These are phyloP conservation scores for Talaromyces rugulosus DNA, from an alignment of 2,329 filamentous ascomycete genomes.

Conservation along the genomic window DNA sequence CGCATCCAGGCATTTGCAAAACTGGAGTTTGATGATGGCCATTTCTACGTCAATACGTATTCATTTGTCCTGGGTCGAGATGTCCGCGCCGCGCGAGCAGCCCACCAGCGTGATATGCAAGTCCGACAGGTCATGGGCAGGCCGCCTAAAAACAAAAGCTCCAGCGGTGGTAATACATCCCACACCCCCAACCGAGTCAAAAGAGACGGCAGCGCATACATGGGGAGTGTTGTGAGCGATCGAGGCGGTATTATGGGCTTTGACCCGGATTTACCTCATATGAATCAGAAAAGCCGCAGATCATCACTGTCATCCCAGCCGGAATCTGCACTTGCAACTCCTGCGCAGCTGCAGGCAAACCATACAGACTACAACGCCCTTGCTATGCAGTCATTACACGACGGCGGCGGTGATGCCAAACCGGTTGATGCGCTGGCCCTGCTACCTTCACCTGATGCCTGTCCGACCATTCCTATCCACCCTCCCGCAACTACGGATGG, in stretches of 20 bases:
- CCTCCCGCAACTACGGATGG: constrained; percentile 47
- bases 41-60: constrained; percentile 62
- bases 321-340: constrained; percentile 34
- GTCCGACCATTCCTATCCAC: constrained; percentile 58
- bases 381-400: constrained; percentile 41
- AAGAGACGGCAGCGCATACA: constrained; percentile 40
- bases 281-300: constrained; percentile 41
- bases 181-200: constrained; percentile 43
- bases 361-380: constrained; percentile 44
- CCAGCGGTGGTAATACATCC: constrained; percentile 41
- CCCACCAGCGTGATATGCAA: constrained; percentile 42
- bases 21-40: constrained; percentile 61
- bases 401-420: constrained; percentile 31
- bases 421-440: constrained; percentile 44
- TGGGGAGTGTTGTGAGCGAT: constrained; percentile 52
- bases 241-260: constrained; percentile 52
- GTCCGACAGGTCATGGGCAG: constrained; percentile 35
- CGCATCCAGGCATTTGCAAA: constrained; percentile 59
- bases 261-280: constrained; percentile 39
- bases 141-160: constrained; percentile 42
- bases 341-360: constrained; percentile 33
- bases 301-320: constrained; percentile 49
- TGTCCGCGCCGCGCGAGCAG: constrained; percentile 47
- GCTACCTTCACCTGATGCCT: constrained; percentile 50
- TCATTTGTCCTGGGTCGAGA: constrained; percentile 61